These are phyloP conservation scores for Acer saccharum DNA, from an alignment of 345 rosid genomes.

Conservation along the genomic window DNA sequence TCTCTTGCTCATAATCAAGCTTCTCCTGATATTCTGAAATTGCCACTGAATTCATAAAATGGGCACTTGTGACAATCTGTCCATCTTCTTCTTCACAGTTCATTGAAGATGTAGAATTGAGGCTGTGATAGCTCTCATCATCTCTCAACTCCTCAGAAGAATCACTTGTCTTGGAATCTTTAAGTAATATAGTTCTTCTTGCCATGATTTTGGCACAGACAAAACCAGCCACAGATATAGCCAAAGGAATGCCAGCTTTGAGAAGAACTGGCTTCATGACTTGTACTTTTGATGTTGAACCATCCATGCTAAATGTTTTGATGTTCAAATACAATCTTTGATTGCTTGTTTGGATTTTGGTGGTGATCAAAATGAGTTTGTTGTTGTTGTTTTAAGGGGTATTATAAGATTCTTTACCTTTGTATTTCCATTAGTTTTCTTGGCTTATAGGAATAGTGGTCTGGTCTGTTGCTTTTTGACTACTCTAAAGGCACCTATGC, in stretches of 20 bases:
- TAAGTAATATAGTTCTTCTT: slow-evolving; percentile 27
- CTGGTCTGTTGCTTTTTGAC: slow-evolving; percentile 48
- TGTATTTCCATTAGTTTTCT: slow-evolving; percentile 30
- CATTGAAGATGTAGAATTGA: slow-evolving; percentile 14
- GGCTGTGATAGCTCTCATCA: slow-evolving; percentile 20
- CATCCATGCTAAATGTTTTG: slow-evolving; percentile 32
- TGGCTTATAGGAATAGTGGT: slow-evolving; percentile 33
- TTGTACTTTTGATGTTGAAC: slow-evolving; percentile 41
- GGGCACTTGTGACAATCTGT: slow-evolving; percentile 18
- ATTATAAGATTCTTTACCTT: slow-evolving; percentile 45
- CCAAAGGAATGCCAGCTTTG: slow-evolving; percentile 66
- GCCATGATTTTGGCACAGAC: slow-evolving; percentile 47
- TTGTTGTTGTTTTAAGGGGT: slow-evolving; percentile 9
- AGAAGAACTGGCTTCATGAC: slow-evolving; percentile 58
- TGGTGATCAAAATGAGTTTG: slow-evolving; percentile 5
- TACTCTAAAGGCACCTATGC: slow-evolving; percentile 18
- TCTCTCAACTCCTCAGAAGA: slow-evolving; percentile 21
- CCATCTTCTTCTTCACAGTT: slow-evolving; percentile 28
- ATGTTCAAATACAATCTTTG: slow-evolving; percentile 6
- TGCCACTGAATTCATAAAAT: slow-evolving; percentile 9
- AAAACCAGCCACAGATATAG: slow-evolving; percentile 65
- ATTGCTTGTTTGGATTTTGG: slow-evolving; percentile 9
- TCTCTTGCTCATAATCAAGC: slow-evolving; percentile 29
- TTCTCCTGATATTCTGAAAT: slow-evolving; percentile 13
- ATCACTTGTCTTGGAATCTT: slow-evolving; percentile 18